phyloP scores from a whole-genome alignment of 495 filamentous ascomycete species.

The Amorphotheca resinae region DNA sequence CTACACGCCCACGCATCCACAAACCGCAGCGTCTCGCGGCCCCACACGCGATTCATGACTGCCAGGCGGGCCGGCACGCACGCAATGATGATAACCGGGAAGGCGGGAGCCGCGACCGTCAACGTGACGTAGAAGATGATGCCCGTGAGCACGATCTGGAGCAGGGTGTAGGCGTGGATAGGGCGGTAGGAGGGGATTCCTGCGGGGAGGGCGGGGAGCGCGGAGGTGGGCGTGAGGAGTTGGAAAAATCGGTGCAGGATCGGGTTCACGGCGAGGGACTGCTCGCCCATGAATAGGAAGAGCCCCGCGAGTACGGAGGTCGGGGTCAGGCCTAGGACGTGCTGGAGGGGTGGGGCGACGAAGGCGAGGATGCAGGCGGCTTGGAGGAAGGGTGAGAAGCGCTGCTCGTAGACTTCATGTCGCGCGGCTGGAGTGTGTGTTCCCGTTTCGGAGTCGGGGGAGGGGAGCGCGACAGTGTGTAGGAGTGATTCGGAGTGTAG shows the following conservation, averaged over 20 bases:
- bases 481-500: constrained; percentile 56
- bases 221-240: constrained; percentile 50
- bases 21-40: constrained; percentile 44
- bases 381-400: constrained; percentile 54
- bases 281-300: constrained; percentile 65
- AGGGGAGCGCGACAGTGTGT: constrained; percentile 38
- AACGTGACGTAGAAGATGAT: constrained; percentile 54
- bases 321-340: constrained; percentile 53
- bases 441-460: constrained; percentile 24
- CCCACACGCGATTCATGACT: constrained; percentile 54
- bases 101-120: constrained; percentile 50
- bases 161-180: constrained; percentile 51
- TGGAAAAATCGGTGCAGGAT: constrained; percentile 53
- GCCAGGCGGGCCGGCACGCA: constrained; percentile 50
- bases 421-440: constrained; percentile 30
- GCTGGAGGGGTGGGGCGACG: constrained; percentile 54
- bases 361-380: constrained; percentile 49
- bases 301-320: constrained; percentile 57
- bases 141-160: constrained; percentile 48
- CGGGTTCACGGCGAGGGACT: constrained; percentile 55
- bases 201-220: constrained; percentile 45
- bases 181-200: constrained; percentile 34
- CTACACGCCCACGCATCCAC: constrained; percentile 64
- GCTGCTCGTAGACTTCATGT: constrained; percentile 47
- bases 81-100: constrained; percentile 55